Percentiles rank a stretch among this genome's conserved stretches.
Conservation (phyloP, 2,329 filamentous ascomycete species). For the Trichoderma atrobrunneum region DNA sequence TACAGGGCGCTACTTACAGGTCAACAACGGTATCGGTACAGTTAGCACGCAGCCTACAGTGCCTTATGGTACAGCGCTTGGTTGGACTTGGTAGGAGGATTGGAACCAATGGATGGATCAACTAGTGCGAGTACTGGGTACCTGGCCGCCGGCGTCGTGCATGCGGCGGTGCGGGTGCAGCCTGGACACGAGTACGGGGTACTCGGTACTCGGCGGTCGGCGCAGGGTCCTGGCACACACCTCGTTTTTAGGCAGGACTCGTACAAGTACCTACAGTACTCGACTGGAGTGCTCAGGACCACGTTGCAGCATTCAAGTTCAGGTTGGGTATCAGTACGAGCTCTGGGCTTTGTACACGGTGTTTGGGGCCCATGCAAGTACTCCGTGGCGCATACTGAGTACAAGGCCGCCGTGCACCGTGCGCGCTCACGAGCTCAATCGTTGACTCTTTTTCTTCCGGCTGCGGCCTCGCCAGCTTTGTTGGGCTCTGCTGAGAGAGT, state of each 20-base stretch:
- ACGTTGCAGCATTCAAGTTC: background rate
- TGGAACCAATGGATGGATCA: too few relatives aligned
- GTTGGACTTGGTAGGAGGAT: background rate
- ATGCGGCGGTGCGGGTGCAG: background rate
- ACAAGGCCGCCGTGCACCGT: slow-evolving; percentile 1
- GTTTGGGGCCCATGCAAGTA: slow-evolving; percentile 17
- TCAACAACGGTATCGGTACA: background rate
- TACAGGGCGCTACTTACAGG: background rate
- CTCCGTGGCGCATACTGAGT: slow-evolving; percentile 6
- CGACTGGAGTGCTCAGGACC: background rate
- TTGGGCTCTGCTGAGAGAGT: background rate
- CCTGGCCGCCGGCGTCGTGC: background rate
- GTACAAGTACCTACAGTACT: background rate
- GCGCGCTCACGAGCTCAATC: background rate
- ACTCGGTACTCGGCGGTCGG: background rate
- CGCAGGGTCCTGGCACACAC: background rate
- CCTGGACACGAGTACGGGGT: background rate
- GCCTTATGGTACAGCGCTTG: background rate
- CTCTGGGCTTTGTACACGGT: slow-evolving; percentile 3
- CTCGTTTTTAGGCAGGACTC: background rate
- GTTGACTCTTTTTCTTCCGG: background rate
- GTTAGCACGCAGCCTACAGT: background rate
- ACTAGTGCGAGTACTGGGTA: background rate
- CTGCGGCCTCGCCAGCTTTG: background rate
- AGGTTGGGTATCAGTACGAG: slow-evolving; percentile 11